A percentile compares a stretch with the other conserved stretches of the same genome.
These are phyloP conservation scores for Begonia peltatifolia DNA, from an alignment of 306 rosid species.

Conservation along the genomic window DNA sequence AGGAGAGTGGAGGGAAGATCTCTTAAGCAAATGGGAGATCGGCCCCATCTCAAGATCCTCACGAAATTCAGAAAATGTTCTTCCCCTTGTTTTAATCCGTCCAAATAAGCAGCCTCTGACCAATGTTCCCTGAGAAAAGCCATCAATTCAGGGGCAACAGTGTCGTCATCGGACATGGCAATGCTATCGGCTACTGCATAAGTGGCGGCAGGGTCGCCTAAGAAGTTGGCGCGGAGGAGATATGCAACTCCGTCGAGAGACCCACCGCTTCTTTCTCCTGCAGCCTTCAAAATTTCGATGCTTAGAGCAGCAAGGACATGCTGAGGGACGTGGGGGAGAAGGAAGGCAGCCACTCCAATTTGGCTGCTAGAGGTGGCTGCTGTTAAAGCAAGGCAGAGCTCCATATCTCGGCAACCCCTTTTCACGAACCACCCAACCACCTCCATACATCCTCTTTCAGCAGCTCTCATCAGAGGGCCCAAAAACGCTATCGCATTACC, in stretches of 20 bases:
- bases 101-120: slow-evolving; percentile 61
- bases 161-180: slow-evolving; percentile 53
- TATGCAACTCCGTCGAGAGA: slow-evolving; percentile 79
- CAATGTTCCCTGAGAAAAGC: slow-evolving; percentile 61
- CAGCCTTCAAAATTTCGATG: slow-evolving; percentile 76
- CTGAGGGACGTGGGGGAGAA: slow-evolving; percentile 77
- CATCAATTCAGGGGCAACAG: slow-evolving; percentile 59
- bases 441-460: slow-evolving; percentile 77
- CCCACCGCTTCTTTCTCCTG: slow-evolving; percentile 73
- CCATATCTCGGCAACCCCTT: slow-evolving; percentile 82
- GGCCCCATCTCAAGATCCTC: slow-evolving; percentile 65
- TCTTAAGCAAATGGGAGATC: slow-evolving; percentile 58
- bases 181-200: slow-evolving; percentile 75
- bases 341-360: slow-evolving; percentile 52
- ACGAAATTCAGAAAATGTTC: slow-evolving; percentile 53
- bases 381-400: slow-evolving; percentile 84
- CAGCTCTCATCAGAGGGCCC: slow-evolving; percentile 92
- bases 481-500: slow-evolving; percentile 78
- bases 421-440: slow-evolving; percentile 87
- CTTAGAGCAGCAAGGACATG: slow-evolving; percentile 68
- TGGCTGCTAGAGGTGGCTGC: slow-evolving; percentile 92
- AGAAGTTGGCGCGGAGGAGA: slow-evolving; percentile 73
- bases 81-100: slow-evolving; percentile 50
- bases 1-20: slow-evolving; percentile 68
- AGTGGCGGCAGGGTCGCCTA: slow-evolving; percentile 71